Percentiles rank a stretch among this genome's conserved stretches.
phyloP scores from a whole-genome alignment of 495 filamentous ascomycete species.

The Penicillium psychrofluorescens region DNA sequence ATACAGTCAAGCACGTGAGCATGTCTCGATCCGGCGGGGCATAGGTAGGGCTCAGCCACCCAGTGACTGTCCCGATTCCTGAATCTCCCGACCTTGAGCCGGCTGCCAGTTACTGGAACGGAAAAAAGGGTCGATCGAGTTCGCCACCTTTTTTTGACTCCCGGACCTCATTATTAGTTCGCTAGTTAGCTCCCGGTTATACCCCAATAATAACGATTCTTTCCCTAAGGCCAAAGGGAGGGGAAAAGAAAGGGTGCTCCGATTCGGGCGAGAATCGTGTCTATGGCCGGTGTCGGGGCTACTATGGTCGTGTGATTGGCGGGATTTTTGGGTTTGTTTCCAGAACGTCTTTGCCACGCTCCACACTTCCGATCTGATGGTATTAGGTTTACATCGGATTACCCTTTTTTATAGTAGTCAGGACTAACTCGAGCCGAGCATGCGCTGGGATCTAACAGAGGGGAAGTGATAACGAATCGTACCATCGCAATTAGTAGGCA shows the following conservation, averaged over 20 bases:
- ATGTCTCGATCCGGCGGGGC: not conserved
- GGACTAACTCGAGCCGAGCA: too few relatives aligned
- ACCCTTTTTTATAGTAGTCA: too few relatives aligned
- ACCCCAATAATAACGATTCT: too few relatives aligned
- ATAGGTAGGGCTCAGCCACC: conserved; percentile 27
- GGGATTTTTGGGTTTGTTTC: conserved; percentile 11
- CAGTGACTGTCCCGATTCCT: conserved; percentile 19
- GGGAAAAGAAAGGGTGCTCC: too few relatives aligned
- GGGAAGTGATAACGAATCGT: conserved; percentile 11
- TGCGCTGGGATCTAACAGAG: too few relatives aligned
- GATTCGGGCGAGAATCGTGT: not conserved
- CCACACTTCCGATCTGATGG: conserved; percentile 10
- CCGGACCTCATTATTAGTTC: not conserved
- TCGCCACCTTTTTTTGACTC: conserved; percentile 10
- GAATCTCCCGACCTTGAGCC: conserved; percentile 28
- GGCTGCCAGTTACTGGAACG: conserved; percentile 6
- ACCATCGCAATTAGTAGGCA: conserved; percentile 3
- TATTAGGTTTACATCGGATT: not conserved
- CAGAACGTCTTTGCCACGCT: conserved; percentile 33
- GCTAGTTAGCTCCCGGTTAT: too few relatives aligned
- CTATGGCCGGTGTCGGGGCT: conserved; percentile 30
- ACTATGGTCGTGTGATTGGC: conserved; percentile 6
- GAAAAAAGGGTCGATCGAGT: conserved; percentile 14
- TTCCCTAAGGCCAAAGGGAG: too few relatives aligned
- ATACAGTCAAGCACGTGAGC: too few relatives aligned